Evolutionary conservation across 73 alveolate genomes (phyloP).

Genomic region (Durusdinium trenchii): DNA sequence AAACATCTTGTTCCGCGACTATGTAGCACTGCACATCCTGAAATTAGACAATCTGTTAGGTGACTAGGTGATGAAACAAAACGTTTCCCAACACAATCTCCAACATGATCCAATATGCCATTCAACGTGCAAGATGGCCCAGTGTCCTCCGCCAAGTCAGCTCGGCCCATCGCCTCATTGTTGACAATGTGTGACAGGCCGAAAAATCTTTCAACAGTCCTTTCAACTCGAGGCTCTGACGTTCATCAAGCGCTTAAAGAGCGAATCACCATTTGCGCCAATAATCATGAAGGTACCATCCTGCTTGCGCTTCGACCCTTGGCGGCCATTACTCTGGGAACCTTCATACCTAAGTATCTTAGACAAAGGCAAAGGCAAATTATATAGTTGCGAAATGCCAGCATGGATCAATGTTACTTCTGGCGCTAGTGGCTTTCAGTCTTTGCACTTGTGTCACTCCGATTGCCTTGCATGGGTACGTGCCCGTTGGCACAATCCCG

Average conservation of each 20-base stretch:
- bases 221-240: neutral
- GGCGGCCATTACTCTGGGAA: too few species aligned
- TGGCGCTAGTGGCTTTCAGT: neutral
- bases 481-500: slow-evolving; percentile 90
- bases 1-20: too few species aligned
- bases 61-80: too few species aligned
- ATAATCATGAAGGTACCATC: slow-evolving; percentile 79
- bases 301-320: neutral
- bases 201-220: neutral
- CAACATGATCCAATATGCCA: too few species aligned
- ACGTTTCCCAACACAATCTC: too few species aligned
- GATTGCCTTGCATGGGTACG: slow-evolving; percentile 72
- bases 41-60: too few species aligned
- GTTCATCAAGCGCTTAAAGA: slow-evolving; percentile 86
- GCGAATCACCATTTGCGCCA: slow-evolving; percentile 95
- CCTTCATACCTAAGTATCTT: neutral
- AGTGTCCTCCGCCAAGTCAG: neutral
- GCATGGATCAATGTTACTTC: neutral
- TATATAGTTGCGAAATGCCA: neutral
- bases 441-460: neutral
- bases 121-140: too few species aligned
- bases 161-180: neutral
- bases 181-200: neutral
- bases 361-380: neutral
- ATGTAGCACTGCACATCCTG: too few species aligned